phyloP scores from a whole-genome alignment of 768 basidiomycete species.

The Lentinula sp. region DNA sequence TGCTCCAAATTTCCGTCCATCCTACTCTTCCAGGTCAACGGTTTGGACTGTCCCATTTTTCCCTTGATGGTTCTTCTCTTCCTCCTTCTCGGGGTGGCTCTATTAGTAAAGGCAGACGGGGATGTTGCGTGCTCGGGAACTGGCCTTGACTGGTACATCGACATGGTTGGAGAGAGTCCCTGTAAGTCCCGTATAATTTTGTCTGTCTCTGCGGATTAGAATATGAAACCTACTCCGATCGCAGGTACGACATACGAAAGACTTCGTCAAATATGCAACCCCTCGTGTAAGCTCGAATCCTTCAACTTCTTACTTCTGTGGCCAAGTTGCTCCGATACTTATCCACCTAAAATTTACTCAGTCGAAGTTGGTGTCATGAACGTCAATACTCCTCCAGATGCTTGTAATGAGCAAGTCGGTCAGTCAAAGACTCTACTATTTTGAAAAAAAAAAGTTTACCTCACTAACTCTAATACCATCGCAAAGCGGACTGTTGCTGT shows the following conservation, averaged over 20 bases:
- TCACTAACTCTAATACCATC: not conserved
- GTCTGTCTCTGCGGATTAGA: not conserved
- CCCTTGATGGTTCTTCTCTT: not conserved
- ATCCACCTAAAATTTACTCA: not conserved
- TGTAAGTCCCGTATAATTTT: conserved; percentile 11
- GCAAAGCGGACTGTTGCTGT: conserved; percentile 18
- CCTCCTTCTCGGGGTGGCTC: not conserved
- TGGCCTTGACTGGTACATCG: conserved; percentile 19
- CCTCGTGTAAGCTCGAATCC: conserved; percentile 11
- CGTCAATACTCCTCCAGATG: conserved; percentile 16
- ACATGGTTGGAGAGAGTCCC: conserved; percentile 19
- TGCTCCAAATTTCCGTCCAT: not conserved
- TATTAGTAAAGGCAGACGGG: conserved; percentile 4
- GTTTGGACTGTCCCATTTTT: not conserved
- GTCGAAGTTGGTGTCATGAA: conserved; percentile 18
- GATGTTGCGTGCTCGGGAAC: conserved; percentile 16
- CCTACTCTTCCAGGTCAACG: not conserved
- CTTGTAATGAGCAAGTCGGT: conserved; percentile 19
- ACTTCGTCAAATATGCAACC: conserved; percentile 19
- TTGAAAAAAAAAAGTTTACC: not conserved
- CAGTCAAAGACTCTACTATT: not conserved
- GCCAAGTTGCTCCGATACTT: not conserved
- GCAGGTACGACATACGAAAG: conserved; percentile 19
- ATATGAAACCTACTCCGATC: not conserved
- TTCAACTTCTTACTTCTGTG: not conserved